Evolutionary conservation across 768 basidiomycete genomes (phyloP), one percentile per base, ranked within the genome.

Genomic region (Russula sp.): DNA sequence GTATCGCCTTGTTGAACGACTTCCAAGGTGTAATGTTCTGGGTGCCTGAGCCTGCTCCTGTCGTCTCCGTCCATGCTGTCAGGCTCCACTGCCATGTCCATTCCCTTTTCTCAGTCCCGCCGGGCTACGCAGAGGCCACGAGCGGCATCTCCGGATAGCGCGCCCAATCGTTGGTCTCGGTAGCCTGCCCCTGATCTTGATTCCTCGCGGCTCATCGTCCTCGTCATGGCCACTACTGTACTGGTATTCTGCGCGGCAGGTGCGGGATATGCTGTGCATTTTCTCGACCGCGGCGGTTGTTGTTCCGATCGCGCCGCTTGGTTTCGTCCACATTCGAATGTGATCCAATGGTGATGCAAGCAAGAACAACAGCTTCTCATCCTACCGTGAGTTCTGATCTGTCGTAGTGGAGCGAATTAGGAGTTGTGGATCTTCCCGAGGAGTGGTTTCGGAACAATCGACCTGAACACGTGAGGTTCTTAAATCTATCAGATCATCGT

Each of bases 381-480:
- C 39, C 57, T 3, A 63, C 46, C 1, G 61, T 58, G 34, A 58
- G 61, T 34, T 4, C 16, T n/a, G 38, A 7, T 9, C 10, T 3
- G 1, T 32, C 22, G 20, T 14, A 2, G n/a, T 67, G 66, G 66
- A 47, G 46, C 4, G 59, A 56, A 10, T 20, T 67, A 7, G 64
- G 61, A 46, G 35, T 60, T 10, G 58, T 65, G 14, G 60, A 57
- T 45, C 56, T 65, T n/a, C 60, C 66, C 34, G 38, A 58, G 66
- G 36, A 59, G 58, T 38, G 66, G 54, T 67, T 67, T 36, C 53
- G 53, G 38, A 60, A 64, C 14, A 36, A 29, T 34, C 54, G 56
- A 49, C 57, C 60, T 11, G 66, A 61, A 10, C 38, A 56, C 34
- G 65, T 63, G 42, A 65, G 56, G 16, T 0, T 13, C 46, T n/a